These are phyloP conservation scores for Aspergillus costaricaensis DNA, from an alignment of 2,329 filamentous ascomycete species.

Conservation along the genomic window DNA sequence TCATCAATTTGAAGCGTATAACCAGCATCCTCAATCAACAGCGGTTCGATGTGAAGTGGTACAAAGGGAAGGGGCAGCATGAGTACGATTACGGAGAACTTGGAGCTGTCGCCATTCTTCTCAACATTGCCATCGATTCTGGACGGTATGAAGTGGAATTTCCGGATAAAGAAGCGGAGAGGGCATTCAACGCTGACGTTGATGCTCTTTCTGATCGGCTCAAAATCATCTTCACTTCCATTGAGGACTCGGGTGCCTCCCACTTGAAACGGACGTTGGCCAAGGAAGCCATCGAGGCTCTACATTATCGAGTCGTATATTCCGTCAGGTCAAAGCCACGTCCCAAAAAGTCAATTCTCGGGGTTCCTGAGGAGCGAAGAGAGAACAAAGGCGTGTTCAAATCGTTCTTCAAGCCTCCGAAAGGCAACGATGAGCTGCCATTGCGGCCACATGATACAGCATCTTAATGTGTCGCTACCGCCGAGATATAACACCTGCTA, in stretches of 20 bases:
- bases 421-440: not conserved
- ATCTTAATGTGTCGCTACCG: not conserved
- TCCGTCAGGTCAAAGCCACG: constrained; percentile 67
- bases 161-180: constrained; percentile 40
- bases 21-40: constrained; percentile 30
- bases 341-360: constrained; percentile 51
- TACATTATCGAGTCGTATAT: constrained; percentile 72
- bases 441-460: constrained; percentile 4
- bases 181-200: constrained; percentile 68
- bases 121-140: constrained; percentile 75
- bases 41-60: constrained; percentile 35
- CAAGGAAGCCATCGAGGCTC: constrained; percentile 72
- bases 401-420: not conserved
- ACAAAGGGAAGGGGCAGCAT: constrained; percentile 23
- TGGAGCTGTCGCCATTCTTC: constrained; percentile 63
- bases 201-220: constrained; percentile 66
- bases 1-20: constrained; percentile 36
- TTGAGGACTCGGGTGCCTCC: constrained; percentile 73
- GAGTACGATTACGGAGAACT: constrained; percentile 67
- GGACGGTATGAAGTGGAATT: constrained; percentile 47
- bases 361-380: constrained; percentile 20
- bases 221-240: constrained; percentile 59
- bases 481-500: not conserved
- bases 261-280: constrained; percentile 73
- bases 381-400: constrained; percentile 8